A percentile compares a stretch with the other conserved stretches of the same genome.
These are phyloP conservation scores for Cordyceps cicadae DNA, from an alignment of 2,329 filamentous ascomycete genomes.

Conservation along the genomic window DNA sequence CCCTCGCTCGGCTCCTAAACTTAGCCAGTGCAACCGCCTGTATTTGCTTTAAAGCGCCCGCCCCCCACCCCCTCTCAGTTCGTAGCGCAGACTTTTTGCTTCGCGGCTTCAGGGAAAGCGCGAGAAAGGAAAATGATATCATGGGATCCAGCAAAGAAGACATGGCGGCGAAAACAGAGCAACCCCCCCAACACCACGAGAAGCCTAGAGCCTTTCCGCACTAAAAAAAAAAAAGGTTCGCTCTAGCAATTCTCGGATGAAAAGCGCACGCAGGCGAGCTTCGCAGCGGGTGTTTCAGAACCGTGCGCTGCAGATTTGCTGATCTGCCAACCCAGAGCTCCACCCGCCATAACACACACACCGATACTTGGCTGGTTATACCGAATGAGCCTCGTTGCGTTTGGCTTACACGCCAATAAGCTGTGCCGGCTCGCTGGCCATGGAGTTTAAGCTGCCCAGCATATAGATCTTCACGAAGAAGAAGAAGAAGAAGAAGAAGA, in stretches of 20 bases:
- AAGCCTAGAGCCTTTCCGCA: no score
- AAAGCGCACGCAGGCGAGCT: background rate
- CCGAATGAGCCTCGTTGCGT: background rate
- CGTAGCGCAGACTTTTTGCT: constrained; percentile 2
- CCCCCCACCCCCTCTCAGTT: background rate
- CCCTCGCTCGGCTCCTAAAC: background rate
- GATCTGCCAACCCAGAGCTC: no score
- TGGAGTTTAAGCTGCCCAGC: background rate
- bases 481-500: background rate
- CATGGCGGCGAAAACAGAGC: background rate
- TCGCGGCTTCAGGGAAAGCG: background rate
- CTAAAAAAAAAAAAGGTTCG: background rate
- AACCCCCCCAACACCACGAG: background rate
- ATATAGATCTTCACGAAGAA: background rate
- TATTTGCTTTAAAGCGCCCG: no score
- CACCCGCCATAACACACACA: no score
- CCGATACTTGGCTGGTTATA: background rate
- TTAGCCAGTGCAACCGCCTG: no score
- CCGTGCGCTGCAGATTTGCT: background rate
- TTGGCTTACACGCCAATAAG: background rate
- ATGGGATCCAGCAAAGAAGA: background rate
- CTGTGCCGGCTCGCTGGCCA: background rate
- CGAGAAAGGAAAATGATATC: background rate
- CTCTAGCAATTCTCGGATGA: background rate
- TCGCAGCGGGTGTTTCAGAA: background rate